Evolutionary conservation across 768 basidiomycete species (phyloP).

Genomic region (Boletus bicolor): DNA sequence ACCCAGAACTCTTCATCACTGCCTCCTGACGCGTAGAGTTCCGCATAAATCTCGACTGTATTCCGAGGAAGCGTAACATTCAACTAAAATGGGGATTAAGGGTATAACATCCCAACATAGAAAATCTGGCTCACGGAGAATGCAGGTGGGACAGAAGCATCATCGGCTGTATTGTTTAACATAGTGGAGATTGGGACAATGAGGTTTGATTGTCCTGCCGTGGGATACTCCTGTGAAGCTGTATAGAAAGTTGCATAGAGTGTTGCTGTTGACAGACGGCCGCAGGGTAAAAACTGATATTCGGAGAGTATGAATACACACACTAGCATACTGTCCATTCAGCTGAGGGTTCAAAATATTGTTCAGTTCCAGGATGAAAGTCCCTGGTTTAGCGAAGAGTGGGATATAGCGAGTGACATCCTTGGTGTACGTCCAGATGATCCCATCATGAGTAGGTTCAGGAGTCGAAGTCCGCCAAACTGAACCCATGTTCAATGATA

Average conservation of each 20-base stretch:
- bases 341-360: conserved; percentile 58
- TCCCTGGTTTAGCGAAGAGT: conserved; percentile 63
- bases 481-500: conserved; percentile 20
- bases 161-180: conserved; percentile 59
- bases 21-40: conserved; percentile 70
- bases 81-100: conserved; percentile 36
- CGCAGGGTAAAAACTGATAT: not conserved
- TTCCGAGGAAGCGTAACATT: conserved; percentile 71
- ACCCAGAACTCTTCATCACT: conserved; percentile 79
- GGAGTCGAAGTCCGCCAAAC: conserved; percentile 83
- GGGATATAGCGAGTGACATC: conserved; percentile 73
- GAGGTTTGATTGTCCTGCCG: conserved; percentile 56
- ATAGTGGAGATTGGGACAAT: conserved; percentile 72
- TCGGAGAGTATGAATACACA: conserved; percentile 2
- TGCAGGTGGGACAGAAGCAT: conserved; percentile 71
- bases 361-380: conserved; percentile 71
- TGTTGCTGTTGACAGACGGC: conserved; percentile 42
- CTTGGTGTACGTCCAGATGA: conserved; percentile 76
- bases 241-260: conserved; percentile 71
- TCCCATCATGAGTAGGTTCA: conserved; percentile 66
- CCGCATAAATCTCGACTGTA: conserved; percentile 62
- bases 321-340: conserved; percentile 71
- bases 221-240: conserved; percentile 53
- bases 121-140: conserved; percentile 51
- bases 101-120: not conserved